phyloP scores from a whole-genome alignment of 2,329 filamentous ascomycete genomes.

The Monosporascus sp. region DNA sequence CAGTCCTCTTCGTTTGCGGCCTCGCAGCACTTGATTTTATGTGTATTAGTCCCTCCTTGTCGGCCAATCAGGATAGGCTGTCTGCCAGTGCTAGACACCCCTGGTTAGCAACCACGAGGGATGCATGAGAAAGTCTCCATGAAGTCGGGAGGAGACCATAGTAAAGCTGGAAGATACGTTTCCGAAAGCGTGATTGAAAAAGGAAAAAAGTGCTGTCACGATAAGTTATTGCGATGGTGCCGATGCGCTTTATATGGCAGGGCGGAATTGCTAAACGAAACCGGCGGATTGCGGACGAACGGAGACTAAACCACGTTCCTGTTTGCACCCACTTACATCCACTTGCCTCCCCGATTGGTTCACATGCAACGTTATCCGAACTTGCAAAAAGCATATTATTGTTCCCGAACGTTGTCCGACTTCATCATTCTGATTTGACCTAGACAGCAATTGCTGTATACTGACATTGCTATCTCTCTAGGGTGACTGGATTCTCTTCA shows the following conservation, averaged over 20 bases:
- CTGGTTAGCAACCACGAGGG: neutral
- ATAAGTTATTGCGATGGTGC: constrained; percentile 11
- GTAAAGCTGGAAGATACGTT: neutral
- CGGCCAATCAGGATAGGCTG: neutral
- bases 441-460: neutral
- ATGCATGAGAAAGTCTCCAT: neutral
- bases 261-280: constrained; percentile 14
- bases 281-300: constrained; percentile 33
- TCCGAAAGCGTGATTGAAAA: constrained; percentile 2
- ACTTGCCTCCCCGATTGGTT: constrained; percentile 14
- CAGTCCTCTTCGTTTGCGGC: neutral
- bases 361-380: constrained; percentile 1
- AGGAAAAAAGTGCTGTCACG: constrained; percentile 5
- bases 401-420: constrained; percentile 6
- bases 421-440: neutral
- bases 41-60: constrained; percentile 9
- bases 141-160: neutral
- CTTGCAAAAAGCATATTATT: neutral
- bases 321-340: constrained; percentile 19
- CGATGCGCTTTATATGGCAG: constrained; percentile 17
- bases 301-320: constrained; percentile 38
- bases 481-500: constrained; percentile 99
- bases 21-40: neutral
- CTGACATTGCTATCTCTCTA: constrained; percentile 34
- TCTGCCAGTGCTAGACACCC: neutral